Conservation (phyloP, 1,284 basidiomycete genomes). For the Ceratobasidium papillatum region DNA sequence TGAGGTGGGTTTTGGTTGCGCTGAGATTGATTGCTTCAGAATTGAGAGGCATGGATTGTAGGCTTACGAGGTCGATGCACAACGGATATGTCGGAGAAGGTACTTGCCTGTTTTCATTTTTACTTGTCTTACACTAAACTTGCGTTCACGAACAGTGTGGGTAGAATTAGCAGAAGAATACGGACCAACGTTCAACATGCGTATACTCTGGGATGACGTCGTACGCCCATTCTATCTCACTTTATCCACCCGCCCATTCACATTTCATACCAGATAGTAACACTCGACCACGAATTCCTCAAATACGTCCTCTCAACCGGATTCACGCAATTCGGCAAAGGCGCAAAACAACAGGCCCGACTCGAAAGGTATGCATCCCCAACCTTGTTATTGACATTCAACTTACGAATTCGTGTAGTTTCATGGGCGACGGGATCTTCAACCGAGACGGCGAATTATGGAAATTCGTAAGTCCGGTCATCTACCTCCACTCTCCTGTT, state of each 20-base stretch:
- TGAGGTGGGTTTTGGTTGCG: slow-evolving; percentile 12
- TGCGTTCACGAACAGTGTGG: background rate
- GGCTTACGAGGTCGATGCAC: background rate
- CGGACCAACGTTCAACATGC: slow-evolving; percentile 32
- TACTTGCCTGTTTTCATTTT: background rate
- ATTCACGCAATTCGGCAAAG: slow-evolving; percentile 43
- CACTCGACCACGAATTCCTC: slow-evolving; percentile 43
- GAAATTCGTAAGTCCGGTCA: slow-evolving; percentile 12
- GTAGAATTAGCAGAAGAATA: slow-evolving; percentile 18
- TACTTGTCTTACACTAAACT: background rate
- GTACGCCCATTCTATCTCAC: background rate
- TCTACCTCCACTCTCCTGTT: slow-evolving; percentile 3
- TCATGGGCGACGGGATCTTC: slow-evolving; percentile 67
- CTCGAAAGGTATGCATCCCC: slow-evolving; percentile 8
- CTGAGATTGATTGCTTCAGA: background rate
- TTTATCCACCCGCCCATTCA: background rate
- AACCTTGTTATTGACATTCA: too few species aligned
- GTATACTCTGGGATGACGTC: slow-evolving; percentile 39
- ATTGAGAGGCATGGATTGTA: background rate
- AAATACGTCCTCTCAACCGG: slow-evolving; percentile 43
- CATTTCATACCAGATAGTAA: slow-evolving; percentile 39
- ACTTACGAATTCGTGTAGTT: background rate
- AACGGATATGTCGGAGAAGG: slow-evolving; percentile 11
- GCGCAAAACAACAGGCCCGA: background rate
- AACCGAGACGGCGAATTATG: slow-evolving; percentile 62